phyloP scores from a whole-genome alignment of 1,284 basidiomycete species.

The Cutaneotrichosporon curvatum region DNA sequence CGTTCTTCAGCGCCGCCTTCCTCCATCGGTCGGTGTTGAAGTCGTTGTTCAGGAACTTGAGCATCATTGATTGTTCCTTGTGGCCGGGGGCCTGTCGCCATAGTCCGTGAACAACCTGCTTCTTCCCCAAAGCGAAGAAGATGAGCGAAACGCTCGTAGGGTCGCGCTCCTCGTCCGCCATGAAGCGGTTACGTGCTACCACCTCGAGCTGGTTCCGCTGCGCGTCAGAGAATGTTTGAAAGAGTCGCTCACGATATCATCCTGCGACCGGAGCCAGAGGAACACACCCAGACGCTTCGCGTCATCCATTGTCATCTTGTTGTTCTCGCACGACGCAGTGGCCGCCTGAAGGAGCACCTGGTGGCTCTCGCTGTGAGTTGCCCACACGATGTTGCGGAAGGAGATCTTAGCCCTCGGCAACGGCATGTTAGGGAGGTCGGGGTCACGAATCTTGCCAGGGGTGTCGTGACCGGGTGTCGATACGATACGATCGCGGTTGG shows the following conservation, averaged over 20 bases:
- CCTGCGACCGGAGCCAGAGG: constrained; percentile 73
- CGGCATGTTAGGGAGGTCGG: background rate
- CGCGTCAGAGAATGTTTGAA: background rate
- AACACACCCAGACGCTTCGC: constrained; percentile 79
- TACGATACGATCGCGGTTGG: constrained; percentile 31
- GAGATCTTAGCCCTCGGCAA: constrained; percentile 31
- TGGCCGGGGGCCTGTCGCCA: constrained; percentile 96
- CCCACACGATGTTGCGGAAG: constrained; percentile 91
- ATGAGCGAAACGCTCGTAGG: constrained; percentile 82
- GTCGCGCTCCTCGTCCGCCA: constrained; percentile 74
- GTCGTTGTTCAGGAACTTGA: constrained; percentile 88
- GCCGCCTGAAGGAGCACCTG: constrained; percentile 69
- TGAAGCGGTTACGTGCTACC: constrained; percentile 89
- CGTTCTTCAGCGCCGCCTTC: constrained; percentile 92
- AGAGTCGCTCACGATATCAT: constrained; percentile 58
- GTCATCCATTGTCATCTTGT: constrained; percentile 80
- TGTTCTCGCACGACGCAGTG: constrained; percentile 58
- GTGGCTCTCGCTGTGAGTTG: constrained; percentile 87
- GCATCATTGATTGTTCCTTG: constrained; percentile 80
- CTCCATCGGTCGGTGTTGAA: constrained; percentile 80
- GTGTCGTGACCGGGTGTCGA: background rate
- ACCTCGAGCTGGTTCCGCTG: constrained; percentile 75
- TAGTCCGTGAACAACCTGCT: constrained; percentile 81
- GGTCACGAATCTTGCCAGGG: background rate
- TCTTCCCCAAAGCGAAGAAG: constrained; percentile 91